phyloP scores from a whole-genome alignment of 208 protist genomes.

The Trypanosoma conorhini region DNA sequence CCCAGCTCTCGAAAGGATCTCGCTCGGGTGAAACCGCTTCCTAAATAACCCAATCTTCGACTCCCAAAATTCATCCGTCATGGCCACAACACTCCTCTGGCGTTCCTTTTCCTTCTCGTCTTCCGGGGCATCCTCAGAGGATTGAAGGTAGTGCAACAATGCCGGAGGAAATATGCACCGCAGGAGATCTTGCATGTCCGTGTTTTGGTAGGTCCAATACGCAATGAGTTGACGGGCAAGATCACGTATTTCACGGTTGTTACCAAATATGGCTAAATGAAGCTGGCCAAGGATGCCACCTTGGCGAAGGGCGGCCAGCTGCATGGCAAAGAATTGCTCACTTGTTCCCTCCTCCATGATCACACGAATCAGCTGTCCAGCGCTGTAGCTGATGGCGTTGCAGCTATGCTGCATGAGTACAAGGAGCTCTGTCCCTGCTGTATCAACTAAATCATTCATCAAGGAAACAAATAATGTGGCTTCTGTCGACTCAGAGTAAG shows the following conservation, averaged over 20 bases:
- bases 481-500: constrained; percentile 89
- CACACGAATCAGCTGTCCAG: constrained; percentile 88
- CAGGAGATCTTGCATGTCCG: constrained; percentile 79
- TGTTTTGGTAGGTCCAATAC: constrained; percentile 87
- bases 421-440: constrained; percentile 75
- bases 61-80: constrained; percentile 61
- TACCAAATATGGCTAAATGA: constrained; percentile 75
- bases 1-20: constrained; percentile 18
- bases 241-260: constrained; percentile 67
- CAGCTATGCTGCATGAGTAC: constrained; percentile 78
- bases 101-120: constrained; percentile 59
- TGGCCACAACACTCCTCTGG: constrained; percentile 52
- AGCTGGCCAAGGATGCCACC: constrained; percentile 90
- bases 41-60: constrained; percentile 78
- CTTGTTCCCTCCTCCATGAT: constrained; percentile 91
- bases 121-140: constrained; percentile 46
- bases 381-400: constrained; percentile 74
- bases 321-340: constrained; percentile 81
- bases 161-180: constrained; percentile 86
- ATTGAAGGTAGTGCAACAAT: constrained; percentile 86
- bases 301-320: constrained; percentile 78
- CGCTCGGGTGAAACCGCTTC: constrained; percentile 69
- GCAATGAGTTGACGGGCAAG: constrained; percentile 81
- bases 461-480: constrained; percentile 59
- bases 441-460: constrained; percentile 67